These are phyloP conservation scores for Colletotrichum sp. DNA, from an alignment of 2,329 filamentous ascomycete genomes.

Conservation along the genomic window DNA sequence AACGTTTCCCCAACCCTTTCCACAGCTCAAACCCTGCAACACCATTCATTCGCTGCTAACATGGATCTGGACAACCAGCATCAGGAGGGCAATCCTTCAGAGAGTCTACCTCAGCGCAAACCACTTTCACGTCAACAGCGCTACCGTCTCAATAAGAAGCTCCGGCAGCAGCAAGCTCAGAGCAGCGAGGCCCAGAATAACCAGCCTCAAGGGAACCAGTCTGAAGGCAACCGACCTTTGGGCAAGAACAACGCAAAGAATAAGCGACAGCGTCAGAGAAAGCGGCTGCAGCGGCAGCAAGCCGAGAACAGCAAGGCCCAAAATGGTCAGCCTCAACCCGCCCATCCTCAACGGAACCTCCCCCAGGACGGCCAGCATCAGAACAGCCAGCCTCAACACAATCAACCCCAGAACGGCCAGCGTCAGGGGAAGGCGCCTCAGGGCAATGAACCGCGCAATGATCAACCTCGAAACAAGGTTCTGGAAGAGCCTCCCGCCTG, in stretches of 20 bases:
- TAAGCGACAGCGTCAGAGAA: background rate
- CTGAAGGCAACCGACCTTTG: no score
- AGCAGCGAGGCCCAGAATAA: accelerated
- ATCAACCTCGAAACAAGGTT: background rate
- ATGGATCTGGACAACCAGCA: background rate
- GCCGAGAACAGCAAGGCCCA: background rate
- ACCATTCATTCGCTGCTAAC: accelerated
- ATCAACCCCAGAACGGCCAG: background rate
- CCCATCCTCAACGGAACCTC: background rate
- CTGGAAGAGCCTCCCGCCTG: background rate
- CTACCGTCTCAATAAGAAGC: background rate
- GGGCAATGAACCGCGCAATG: background rate
- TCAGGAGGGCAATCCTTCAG: background rate
- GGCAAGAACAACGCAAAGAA: background rate
- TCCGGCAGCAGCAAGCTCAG: background rate
- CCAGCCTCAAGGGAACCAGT: background rate
- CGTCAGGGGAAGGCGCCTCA: background rate
- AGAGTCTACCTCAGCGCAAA: accelerated
- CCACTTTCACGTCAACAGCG: background rate
- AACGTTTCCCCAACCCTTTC: background rate
- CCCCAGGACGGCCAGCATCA: background rate
- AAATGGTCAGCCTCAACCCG: background rate
- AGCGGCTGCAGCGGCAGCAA: background rate
- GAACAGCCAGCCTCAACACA: background rate
- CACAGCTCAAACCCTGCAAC: background rate